Conservation (phyloP, 2,329 filamentous ascomycete species). For the Lachnellula cervina region DNA sequence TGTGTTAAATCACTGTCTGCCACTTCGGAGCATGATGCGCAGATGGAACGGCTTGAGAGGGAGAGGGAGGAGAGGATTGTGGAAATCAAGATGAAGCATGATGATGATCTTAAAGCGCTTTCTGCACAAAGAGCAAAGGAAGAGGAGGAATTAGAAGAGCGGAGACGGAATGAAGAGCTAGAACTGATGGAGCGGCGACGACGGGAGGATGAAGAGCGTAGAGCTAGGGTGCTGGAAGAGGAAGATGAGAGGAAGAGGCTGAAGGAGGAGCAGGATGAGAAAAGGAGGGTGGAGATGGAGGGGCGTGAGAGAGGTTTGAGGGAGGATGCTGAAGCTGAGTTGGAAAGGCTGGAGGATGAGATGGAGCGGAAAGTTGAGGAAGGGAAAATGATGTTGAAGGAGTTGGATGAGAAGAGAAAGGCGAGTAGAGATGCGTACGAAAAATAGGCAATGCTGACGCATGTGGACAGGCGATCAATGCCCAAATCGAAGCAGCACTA, state of each 20-base stretch:
- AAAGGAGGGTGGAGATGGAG: constrained; percentile 15
- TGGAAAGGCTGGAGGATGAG: constrained; percentile 27
- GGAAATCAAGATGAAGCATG: constrained; percentile 17
- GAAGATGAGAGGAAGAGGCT: constrained; percentile 6
- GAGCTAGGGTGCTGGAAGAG: constrained; percentile 8
- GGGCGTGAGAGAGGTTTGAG: constrained; percentile 14
- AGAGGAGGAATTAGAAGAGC: constrained; percentile 13
- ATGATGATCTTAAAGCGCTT: constrained; percentile 11
- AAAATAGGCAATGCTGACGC: not conserved
- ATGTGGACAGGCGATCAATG: constrained; percentile 24
- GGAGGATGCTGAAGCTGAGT: constrained; percentile 20
- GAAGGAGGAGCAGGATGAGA: constrained; percentile 20
- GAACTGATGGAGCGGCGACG: constrained; percentile 17
- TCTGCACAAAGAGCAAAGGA: constrained; percentile 13
- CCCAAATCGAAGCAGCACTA: constrained; percentile 24
- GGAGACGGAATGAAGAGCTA: constrained; percentile 15
- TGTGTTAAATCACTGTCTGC: constrained; percentile 21
- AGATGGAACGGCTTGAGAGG: constrained; percentile 19
- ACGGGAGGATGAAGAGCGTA: constrained; percentile 16
- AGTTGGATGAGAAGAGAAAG: constrained; percentile 25
- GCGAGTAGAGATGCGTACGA: constrained; percentile 6
- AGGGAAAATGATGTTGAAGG: constrained; percentile 19
- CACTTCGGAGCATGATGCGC: constrained; percentile 21
- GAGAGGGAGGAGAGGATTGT: constrained; percentile 22
- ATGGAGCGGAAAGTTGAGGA: constrained; percentile 23